Evolutionary conservation across 768 basidiomycete genomes (phyloP).

Genomic region (Chalciporus sphaerocephalus): DNA sequence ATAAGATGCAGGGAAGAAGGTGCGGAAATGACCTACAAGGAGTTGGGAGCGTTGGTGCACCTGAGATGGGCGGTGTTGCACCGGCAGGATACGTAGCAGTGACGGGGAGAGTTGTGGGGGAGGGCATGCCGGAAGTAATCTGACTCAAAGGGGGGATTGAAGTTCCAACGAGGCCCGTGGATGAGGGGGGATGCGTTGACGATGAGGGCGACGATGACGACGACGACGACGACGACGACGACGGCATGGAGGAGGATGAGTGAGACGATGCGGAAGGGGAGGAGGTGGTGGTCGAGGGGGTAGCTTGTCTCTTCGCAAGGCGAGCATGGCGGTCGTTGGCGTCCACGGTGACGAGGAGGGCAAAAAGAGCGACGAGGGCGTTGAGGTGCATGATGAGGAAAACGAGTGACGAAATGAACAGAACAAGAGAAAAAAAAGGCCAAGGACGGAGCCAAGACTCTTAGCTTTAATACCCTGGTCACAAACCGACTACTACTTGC

Average conservation of each 20-base stretch:
- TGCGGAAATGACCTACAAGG: slow-evolving; percentile 41
- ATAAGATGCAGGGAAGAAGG: background rate
- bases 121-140: slow-evolving; percentile 63
- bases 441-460: too few relatives aligned
- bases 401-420: slow-evolving; percentile 3
- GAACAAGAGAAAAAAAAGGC: background rate
- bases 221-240: slow-evolving; percentile 2
- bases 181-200: background rate
- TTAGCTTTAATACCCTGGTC: too few relatives aligned
- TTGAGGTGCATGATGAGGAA: slow-evolving; percentile 41
- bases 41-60: slow-evolving; percentile 63
- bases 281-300: slow-evolving; percentile 1
- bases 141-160: slow-evolving; percentile 53
- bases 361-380: slow-evolving; percentile 43
- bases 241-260: slow-evolving; percentile 6
- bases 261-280: slow-evolving; percentile 4
- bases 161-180: slow-evolving; percentile 35
- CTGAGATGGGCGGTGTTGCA: slow-evolving; percentile 55
- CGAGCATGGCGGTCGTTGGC: slow-evolving; percentile 39
- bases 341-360: slow-evolving; percentile 35
- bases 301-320: slow-evolving; percentile 37
- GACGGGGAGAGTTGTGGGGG: slow-evolving; percentile 44
- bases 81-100: slow-evolving; percentile 56
- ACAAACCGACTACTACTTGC: background rate
- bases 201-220: background rate